These are phyloP conservation scores for Cladochytrium replicatum DNA, from an alignment of 192 early-diverging fungal genomes.

Conservation along the genomic window DNA sequence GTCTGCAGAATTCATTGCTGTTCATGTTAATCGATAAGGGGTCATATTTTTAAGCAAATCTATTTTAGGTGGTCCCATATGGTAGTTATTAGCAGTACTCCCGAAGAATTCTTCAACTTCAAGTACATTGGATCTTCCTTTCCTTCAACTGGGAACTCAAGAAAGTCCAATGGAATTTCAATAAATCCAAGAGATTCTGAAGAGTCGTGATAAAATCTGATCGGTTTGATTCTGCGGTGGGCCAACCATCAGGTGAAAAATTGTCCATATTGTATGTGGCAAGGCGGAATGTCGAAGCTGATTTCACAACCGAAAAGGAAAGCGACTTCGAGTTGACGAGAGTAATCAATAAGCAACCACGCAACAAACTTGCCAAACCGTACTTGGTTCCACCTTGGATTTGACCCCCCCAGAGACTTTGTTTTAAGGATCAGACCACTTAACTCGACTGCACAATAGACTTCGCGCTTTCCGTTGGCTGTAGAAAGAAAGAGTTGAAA, in stretches of 20 bases:
- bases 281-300: constrained; percentile 25
- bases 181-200: constrained; percentile 28
- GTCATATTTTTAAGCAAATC: no score
- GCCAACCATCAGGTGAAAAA: constrained; percentile 28
- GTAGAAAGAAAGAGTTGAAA: neutral
- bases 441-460: constrained; percentile 18
- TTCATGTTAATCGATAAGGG: no score
- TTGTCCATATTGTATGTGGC: constrained; percentile 31
- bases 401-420: constrained; percentile 8
- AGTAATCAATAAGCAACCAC: no score
- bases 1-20: no score
- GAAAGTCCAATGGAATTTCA: constrained; percentile 26
- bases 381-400: constrained; percentile 24
- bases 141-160: no score
- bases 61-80: no score
- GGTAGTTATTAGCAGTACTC: no score
- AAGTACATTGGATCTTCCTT: no score
- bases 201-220: neutral
- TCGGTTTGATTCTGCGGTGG: neutral
- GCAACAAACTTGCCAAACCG: no score
- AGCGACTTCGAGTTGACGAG: no score
- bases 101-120: no score
- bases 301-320: constrained; percentile 20
- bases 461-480: constrained; percentile 9
- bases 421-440: constrained; percentile 19